Base-by-base conservation (phyloP, 805 yeast species). In the Suhomyces pyralidae region DNA sequence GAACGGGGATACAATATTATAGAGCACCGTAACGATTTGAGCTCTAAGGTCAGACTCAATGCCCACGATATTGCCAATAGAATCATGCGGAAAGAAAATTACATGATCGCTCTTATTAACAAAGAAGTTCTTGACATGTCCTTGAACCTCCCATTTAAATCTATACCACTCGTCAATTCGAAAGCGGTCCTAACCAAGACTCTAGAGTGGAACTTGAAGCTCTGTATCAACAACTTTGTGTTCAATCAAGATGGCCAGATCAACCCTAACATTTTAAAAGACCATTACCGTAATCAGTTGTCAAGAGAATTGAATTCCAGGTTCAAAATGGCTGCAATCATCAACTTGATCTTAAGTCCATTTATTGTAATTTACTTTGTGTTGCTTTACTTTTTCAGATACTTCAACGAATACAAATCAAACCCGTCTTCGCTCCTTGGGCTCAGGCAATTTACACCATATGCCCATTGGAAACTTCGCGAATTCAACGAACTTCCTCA, bases 51-150 rank as follows among this genome's bases (percentile, higher is more conserved):
- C 49, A 77, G 92, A 57, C 77, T 94, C 50, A 93, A 89, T 62
- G 96, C 98, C 3, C 97, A 92, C 67, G 94, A 87, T 61, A 89
- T 94, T 49, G 98, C 97, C 12, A 96, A 94, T 65, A 77, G 99
- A 53, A 88, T 94, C 52, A 92, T 94, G 99, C 77, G 99, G 55
- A 89, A 85, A 59, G 99, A 94, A 55, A 94, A 94, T 65, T 94
- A 92, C 67, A 79, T 91, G 78, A 90, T 94, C 64, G 97, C 97
- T 1, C 70, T 94, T 58, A 84, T 89, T 61, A 92, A 90, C 68
- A 88, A 85, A 59, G 83, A 88, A 53, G 73, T 93, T 1, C 69
- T 93, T 43, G 87, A 88, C 61, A 71, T 89, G 22, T 77, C 87
- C 0, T 65, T 90, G 51, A 24, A 59, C 46, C 15, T 64, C 53